These are phyloP conservation scores for Colletotrichum aenigma DNA, from an alignment of 2,329 filamentous ascomycete species.

Conservation along the genomic window DNA sequence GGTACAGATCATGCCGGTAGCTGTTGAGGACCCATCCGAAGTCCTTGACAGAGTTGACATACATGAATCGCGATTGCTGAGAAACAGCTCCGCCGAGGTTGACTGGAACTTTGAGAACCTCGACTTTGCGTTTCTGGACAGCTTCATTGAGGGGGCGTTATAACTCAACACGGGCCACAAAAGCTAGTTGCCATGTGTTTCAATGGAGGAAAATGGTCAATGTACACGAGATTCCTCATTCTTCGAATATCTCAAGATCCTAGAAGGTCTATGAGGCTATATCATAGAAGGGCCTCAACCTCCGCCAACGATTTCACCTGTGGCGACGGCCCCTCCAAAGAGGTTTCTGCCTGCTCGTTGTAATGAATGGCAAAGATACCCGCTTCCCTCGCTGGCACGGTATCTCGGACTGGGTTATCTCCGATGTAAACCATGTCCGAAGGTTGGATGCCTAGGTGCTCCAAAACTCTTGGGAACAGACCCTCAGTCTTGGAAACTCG, in stretches of 20 bases:
- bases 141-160: neutral
- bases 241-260: neutral
- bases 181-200: neutral
- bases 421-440: conserved; percentile 32
- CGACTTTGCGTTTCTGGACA: conserved; percentile 2
- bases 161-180: neutral
- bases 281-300: conserved; percentile 18
- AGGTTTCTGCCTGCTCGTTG: conserved; percentile 19
- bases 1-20: neutral
- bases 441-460: conserved; percentile 26
- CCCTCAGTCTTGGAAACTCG: conserved; percentile 29
- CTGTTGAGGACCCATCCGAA: neutral
- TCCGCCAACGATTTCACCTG: conserved; percentile 20
- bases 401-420: conserved; percentile 31
- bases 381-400: conserved; percentile 28
- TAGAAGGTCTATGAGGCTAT: neutral
- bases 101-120: conserved; percentile 3
- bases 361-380: conserved; percentile 33
- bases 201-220: neutral
- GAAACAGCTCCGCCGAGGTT: neutral
- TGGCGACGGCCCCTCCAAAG: conserved; percentile 6
- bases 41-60: conserved; percentile 20
- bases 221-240: neutral
- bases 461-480: conserved; percentile 29
- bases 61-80: neutral